These are phyloP conservation scores for Ganoderma leucocontextum DNA, from an alignment of 1,284 basidiomycete genomes.

Conservation along the genomic window DNA sequence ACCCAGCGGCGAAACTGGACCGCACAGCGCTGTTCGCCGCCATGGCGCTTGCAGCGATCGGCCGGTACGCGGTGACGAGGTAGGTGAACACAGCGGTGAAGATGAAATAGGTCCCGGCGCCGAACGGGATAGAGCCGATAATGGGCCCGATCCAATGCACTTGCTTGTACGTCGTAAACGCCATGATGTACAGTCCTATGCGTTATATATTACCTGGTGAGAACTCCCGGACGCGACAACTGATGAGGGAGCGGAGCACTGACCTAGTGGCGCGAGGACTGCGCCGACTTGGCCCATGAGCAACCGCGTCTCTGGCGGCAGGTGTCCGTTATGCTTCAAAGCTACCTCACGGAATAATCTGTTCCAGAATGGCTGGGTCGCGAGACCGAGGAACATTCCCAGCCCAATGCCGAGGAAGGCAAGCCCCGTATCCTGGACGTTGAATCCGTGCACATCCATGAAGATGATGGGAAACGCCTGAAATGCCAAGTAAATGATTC, in stretches of 20 bases:
- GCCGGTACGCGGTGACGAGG: constrained; percentile 75
- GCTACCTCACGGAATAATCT: constrained; percentile 44
- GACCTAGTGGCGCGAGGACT: constrained; percentile 65
- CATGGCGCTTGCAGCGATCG: constrained; percentile 82
- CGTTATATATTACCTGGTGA: neutral
- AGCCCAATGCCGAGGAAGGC: constrained; percentile 78
- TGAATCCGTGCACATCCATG: constrained; percentile 66
- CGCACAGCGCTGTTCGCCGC: constrained; percentile 77
- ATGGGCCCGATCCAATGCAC: constrained; percentile 82
- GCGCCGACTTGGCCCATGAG: constrained; percentile 75
- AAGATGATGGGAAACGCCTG: constrained; percentile 80
- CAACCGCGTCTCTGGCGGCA: constrained; percentile 76
- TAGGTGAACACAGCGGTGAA: constrained; percentile 80
- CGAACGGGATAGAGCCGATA: constrained; percentile 69
- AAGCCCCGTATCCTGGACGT: constrained; percentile 66
- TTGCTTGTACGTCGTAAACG: constrained; percentile 71
- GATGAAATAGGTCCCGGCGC: constrained; percentile 64
- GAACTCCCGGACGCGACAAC: neutral
- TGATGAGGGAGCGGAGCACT: neutral
- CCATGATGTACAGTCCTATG: constrained; percentile 72
- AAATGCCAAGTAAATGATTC: constrained; percentile 81
- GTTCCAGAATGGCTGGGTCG: constrained; percentile 73
- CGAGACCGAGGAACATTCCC: constrained; percentile 66
- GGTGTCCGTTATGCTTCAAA: constrained; percentile 51
- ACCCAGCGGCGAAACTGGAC: constrained; percentile 72